Evolutionary conservation across 148 eudicot genomes (phyloP).

Genomic region (Drosera capensis): DNA sequence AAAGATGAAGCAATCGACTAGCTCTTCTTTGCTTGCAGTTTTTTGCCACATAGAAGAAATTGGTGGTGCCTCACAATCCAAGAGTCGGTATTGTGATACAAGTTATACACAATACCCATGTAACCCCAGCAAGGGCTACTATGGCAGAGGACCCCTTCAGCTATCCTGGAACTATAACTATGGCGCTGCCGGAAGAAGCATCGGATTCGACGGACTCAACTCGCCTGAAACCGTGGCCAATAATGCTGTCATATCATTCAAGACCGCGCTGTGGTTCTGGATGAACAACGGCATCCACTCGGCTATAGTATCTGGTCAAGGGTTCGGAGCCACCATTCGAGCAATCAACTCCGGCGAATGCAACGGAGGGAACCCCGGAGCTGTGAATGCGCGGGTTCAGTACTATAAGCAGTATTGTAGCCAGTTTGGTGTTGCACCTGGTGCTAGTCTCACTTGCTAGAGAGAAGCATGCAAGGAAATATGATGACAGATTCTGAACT

Average conservation of each 20-base stretch:
- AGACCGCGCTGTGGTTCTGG: constrained; percentile 55
- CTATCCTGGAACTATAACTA: constrained; percentile 13
- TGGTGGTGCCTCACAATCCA: constrained; percentile 14
- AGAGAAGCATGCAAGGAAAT: no score
- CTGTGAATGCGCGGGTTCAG: constrained; percentile 19
- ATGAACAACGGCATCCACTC: constrained; percentile 21
- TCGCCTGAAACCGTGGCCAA: constrained; percentile 34
- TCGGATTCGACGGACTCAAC: constrained; percentile 30
- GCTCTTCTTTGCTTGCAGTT: constrained; percentile 13
- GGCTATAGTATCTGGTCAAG: constrained; percentile 21
- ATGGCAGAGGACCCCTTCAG: constrained; percentile 9
- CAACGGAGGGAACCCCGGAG: constrained; percentile 11
- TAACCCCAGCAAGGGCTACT: constrained; percentile 6
- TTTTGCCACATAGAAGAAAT: constrained; percentile 41
- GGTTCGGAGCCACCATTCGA: constrained; percentile 43
- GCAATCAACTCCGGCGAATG: constrained; percentile 47
- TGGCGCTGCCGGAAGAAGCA: constrained; percentile 3
- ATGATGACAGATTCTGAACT: no score
- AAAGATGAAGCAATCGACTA: no score
- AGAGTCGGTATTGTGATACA: constrained; percentile 18
- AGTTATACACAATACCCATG: constrained; percentile 15
- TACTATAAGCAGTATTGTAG: constrained; percentile 29
- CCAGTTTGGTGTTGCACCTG: constrained; percentile 41
- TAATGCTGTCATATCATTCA: constrained; percentile 31
- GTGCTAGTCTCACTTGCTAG: constrained; percentile 32